These are phyloP conservation scores for Ascochyta lentis DNA, from an alignment of 2,329 filamentous ascomycete genomes.

Conservation along the genomic window DNA sequence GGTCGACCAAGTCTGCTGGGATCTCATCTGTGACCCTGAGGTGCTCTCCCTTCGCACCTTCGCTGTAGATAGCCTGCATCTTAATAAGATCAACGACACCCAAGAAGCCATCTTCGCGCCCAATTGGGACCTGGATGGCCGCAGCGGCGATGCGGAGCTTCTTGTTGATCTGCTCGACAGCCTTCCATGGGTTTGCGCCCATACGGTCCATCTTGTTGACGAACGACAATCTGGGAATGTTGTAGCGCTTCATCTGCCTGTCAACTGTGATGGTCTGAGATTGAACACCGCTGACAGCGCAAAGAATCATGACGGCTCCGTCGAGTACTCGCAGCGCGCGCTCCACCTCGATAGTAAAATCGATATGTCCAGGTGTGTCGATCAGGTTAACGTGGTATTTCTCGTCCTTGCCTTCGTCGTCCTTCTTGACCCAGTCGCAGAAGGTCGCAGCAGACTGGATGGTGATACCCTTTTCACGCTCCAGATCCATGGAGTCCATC, in stretches of 20 bases:
- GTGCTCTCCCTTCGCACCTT: conserved; percentile 78
- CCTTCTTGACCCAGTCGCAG: conserved; percentile 91
- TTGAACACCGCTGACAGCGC: conserved; percentile 95
- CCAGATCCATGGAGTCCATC: conserved; percentile 99
- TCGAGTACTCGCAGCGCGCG: conserved; percentile 92
- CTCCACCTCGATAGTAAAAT: conserved; percentile 99
- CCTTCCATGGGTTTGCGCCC: conserved; percentile 98
- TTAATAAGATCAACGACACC: conserved; percentile 91
- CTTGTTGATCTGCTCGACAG: conserved; percentile 94
- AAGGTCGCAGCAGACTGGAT: conserved; percentile 98
- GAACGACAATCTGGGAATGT: conserved; percentile 93
- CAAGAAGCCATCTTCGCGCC: conserved; percentile 86
- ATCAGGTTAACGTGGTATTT: conserved; percentile 98
- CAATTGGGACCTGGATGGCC: conserved; percentile 93
- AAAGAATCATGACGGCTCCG: conserved; percentile 97
- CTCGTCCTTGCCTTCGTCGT: conserved; percentile 75
- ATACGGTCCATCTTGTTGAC: conserved; percentile 99
- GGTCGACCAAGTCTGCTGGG: conserved; percentile 75
- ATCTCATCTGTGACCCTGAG: conserved; percentile 80
- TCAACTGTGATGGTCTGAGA: conserved; percentile 98
- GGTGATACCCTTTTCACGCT: conserved; percentile 97
- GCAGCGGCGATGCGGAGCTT: conserved; percentile 94
- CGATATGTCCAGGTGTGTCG: conserved; percentile 97
- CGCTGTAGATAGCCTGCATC: conserved; percentile 93
- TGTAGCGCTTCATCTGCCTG: conserved; percentile 98